Base-by-base conservation (phyloP, 148 eudicot genomes). In the Rhododendron griersonianum region DNA sequence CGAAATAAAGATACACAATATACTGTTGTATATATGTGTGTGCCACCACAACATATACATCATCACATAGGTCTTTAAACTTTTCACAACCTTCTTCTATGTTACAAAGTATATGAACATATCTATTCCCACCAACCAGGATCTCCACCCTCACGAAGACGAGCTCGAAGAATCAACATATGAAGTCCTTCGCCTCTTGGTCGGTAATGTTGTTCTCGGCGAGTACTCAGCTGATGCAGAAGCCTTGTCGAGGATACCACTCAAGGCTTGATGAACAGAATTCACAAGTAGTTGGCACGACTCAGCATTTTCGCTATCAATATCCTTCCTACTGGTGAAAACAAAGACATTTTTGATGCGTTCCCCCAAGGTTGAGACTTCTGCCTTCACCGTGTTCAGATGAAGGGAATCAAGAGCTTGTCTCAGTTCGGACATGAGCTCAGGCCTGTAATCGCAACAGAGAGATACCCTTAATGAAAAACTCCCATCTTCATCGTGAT, bases 321-420 rank as follows among this genome's bases (percentile, higher is more conserved):
- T 44, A 8, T 85, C 81, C 21, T 83, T 85, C 45, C 78, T 85
- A 11, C 59, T 16, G 18, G 90, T 87, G 82, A 94, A 86, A 37
- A 91, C 86, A 86, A 96, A 91, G 41, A 89, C 91, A 55, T 67
- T 88, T 83, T 91, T 95, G 82, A 96, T 89, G 74, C 96, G 85
- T 84, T 84, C 87, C 81, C 88, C 93, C 80, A 96, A 89, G 4
- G 95, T 94, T 28, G 96, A 95, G 28, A 96, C 85, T 89, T 95
- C 95, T 7, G 92, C 90, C 76, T 90, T 92, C 19, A 85, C 86
- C 0, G 94, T 80, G 44, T 85, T 88, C 23, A 96, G 86, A 18
- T 91, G 85, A 83, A 94, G 93, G 69, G 87, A 76, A 13, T 80
- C 53, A 16, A 94, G 88, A 10, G 93, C 90, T 76, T 88, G 89